Base-by-base conservation (phyloP, 1,139 yeast genomes). In the Pneumocystis carinii region DNA sequence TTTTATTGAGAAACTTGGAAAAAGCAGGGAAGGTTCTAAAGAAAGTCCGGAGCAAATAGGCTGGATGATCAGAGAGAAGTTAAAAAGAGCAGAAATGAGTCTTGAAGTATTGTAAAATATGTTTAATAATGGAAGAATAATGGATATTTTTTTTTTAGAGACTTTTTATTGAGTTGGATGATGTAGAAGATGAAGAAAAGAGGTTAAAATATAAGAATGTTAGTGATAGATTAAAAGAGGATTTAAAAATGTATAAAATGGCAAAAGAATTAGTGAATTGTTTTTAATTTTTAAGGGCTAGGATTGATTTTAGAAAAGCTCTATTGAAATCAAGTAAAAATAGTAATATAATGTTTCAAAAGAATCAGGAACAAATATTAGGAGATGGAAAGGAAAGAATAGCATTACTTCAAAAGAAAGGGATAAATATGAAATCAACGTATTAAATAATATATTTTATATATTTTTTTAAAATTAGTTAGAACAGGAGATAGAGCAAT, bases 401-500 rank as follows among this genome's bases (percentile, higher is more conserved):
- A 48, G 4, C n/a, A 10, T n/a, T 48, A 12, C 14, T 48, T 3
- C 55, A 48, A 24, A 48, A 12, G 27, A 48, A 7, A n/a, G 17
- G 14, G 27, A 17, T 24, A 24, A 19, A 48, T 48, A 48, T 24
- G 55, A 48, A 10, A 24, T 48, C 32, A 10, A 24, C 55, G 55
- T 48, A 48, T 19, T 3, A 12, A 10, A 6, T 42, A 24, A 17
- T 12, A 2, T 10, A 24, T 14, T 48, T 24, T 48, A 24, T 48
- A 1, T 24, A 24, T 14, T 48, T 19, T 24, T 8, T 48, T 17
- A 24, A 48, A 17, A 12, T 10, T 19, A 12, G 14, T 48, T 48
- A 48, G 32, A 48, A n/a, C 12, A 10, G 55, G n/a, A 2, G 55
- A 38, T 10, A 58, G 63, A 35, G 63, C 60, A 27, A 14, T 64